These are phyloP conservation scores for Alternaria ethzedia DNA, from an alignment of 2,329 filamentous ascomycete species.

Conservation along the genomic window DNA sequence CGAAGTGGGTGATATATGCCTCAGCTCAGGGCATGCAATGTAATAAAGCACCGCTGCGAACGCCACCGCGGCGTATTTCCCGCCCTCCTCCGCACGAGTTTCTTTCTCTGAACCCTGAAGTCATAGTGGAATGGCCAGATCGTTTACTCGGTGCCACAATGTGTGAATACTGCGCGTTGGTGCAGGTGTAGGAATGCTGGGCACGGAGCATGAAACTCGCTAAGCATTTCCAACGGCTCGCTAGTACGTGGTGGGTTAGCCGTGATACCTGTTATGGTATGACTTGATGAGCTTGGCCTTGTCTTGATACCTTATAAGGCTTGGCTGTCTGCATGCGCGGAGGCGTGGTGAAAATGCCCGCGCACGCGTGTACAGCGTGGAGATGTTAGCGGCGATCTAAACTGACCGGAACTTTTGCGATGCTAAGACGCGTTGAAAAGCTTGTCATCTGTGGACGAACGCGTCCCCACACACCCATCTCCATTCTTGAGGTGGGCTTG, in stretches of 20 bases:
- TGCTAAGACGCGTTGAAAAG: constrained; percentile 6
- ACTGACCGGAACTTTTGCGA: neutral
- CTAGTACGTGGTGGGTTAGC: constrained; percentile 11
- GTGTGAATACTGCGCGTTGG: constrained; percentile 18
- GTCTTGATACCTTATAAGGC: constrained; percentile 21
- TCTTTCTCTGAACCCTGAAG: constrained; percentile 17
- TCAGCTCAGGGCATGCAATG: constrained; percentile 32
- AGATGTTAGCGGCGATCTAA: neutral
- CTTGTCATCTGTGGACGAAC: constrained; percentile 1
- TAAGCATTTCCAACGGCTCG: constrained; percentile 27
- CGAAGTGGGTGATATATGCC: constrained; percentile 25
- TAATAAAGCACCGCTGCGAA: constrained; percentile 43
- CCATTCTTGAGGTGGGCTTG: neutral
- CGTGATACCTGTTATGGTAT: constrained; percentile 4
- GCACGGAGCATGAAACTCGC: constrained; percentile 38
- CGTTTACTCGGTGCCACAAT: constrained; percentile 7
- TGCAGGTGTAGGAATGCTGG: constrained; percentile 11
- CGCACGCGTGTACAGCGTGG: neutral
- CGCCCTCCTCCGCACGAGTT: constrained; percentile 16
- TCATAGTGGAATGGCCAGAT: constrained; percentile 23
- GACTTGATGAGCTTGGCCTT: constrained; percentile 23
- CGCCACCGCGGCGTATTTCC: constrained; percentile 19
- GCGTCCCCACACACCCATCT: neutral
- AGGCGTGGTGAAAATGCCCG: constrained; percentile 6
- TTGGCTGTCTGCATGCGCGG: constrained; percentile 33